A percentile compares a stretch with the other conserved stretches of the same genome.
These are phyloP conservation scores for Peterozyma toletana DNA, from an alignment of 805 yeast genomes.

Conservation along the genomic window DNA sequence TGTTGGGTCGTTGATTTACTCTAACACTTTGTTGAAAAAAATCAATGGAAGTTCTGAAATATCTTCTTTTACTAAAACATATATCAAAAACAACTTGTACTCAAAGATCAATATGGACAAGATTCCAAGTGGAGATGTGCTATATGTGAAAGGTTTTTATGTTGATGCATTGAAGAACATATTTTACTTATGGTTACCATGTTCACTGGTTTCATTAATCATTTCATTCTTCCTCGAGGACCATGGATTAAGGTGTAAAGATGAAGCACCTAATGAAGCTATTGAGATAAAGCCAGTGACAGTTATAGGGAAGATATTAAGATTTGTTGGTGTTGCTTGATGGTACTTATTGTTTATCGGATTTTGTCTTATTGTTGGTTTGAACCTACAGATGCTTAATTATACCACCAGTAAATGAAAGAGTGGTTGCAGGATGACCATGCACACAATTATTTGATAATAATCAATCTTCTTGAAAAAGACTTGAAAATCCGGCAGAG, in stretches of 20 bases:
- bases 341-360: no score
- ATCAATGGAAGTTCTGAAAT: slow-evolving; percentile 3
- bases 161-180: slow-evolving; percentile 25
- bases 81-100: slow-evolving; percentile 21
- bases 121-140: slow-evolving; percentile 15
- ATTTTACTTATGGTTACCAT: slow-evolving; percentile 28
- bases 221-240: slow-evolving; percentile 25
- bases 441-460: no score
- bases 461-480: no score
- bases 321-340: no score
- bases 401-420: no score
- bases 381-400: no score
- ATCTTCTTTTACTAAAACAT: slow-evolving; percentile 8
- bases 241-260: slow-evolving; percentile 29
- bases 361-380: no score
- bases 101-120: slow-evolving; percentile 17
- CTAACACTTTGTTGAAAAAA: slow-evolving; percentile 16
- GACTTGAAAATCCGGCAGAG: no score
- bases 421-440: no score
- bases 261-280: slow-evolving; percentile 14
- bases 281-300: no score
- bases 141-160: slow-evolving; percentile 21
- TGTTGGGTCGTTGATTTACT: slow-evolving; percentile 21
- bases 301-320: no score
- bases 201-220: slow-evolving; percentile 25